Evolutionary conservation across 2,329 filamentous ascomycete species (phyloP), one percentile per base, ranked within the genome.

Genomic region (Xylariaceae sp.): DNA sequence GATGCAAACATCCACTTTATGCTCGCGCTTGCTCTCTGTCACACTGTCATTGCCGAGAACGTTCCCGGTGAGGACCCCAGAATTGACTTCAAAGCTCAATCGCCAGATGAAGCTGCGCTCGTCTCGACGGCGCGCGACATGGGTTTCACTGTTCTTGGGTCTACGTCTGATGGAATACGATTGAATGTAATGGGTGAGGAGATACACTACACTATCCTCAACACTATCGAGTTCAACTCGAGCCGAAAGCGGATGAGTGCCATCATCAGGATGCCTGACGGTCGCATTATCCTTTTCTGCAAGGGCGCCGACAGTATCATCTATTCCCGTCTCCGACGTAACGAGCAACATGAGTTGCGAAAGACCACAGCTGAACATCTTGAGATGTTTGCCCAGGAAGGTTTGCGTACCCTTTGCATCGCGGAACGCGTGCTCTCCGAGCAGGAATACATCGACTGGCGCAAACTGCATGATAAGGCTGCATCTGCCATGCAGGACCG

Each of bases 261-360:
- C 1, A 97, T 99, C 66, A 87, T 99, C 54, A 85, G 89, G 59
- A 96, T 97, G 92, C 93, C 94, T 0, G 86, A 97, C 73, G 88
- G 89, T 47, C 87, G 82, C 60, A 97, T 99, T 62, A 81, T 94
- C 57, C 81, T 99, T 0, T 96, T 95, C 75, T 99, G 94, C 80
- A 99, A 99, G 77, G 94, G 94, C 64, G 94, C 94, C 39, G 94
- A 99, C 73, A 97, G 91, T 69, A 89, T 97, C 68, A 97, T 99
- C 65, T 99, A 97, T 73, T 92, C 92, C 6, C 88, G 94, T 4
- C 80, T 99, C 61, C 90, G 87, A 75, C 85, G 83, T 64, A 92
- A 92, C 53, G 87, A 96, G 73, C 94, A 99, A 75, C 81, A 85
- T 62, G 89, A 96, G 69, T 82, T 99, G 56, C 85, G 94, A 62